Conservation (phyloP, 2,329 filamentous ascomycete species). For the Ceratocystis variospora region DNA sequence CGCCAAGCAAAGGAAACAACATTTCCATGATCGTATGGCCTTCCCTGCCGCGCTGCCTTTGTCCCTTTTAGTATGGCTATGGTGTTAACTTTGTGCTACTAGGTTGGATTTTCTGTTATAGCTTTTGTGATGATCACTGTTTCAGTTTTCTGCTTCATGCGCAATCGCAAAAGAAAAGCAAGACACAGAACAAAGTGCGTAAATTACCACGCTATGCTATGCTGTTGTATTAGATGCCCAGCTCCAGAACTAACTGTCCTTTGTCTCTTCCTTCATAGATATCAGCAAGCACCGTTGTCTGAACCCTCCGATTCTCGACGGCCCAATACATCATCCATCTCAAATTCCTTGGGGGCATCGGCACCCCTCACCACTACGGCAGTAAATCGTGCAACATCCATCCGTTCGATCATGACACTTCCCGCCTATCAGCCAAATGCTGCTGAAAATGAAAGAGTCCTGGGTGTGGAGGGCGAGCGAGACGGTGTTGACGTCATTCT, state of each 20-base stretch:
- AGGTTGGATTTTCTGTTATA: constrained; percentile 17
- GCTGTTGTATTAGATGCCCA: not conserved
- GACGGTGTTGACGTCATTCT: constrained; percentile 83
- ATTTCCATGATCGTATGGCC: constrained; percentile 15
- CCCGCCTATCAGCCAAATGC: constrained; percentile 68
- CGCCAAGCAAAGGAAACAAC: constrained; percentile 10
- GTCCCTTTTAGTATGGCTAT: no score
- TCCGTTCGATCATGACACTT: constrained; percentile 88
- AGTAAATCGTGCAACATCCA: constrained; percentile 70
- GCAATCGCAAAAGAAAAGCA: constrained; percentile 10
- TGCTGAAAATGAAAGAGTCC: constrained; percentile 61
- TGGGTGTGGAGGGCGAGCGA: constrained; percentile 81
- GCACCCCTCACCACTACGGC: constrained; percentile 15
- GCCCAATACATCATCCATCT: constrained; percentile 8
- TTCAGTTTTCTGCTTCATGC: constrained; percentile 20
- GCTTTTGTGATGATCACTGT: constrained; percentile 14
- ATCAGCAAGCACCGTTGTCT: constrained; percentile 18
- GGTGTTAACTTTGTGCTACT: not conserved
- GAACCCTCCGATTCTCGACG: constrained; percentile 18
- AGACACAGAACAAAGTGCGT: constrained; percentile 15
- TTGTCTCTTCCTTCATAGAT: constrained; percentile 5
- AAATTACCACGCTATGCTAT: not conserved
- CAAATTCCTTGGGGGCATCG: constrained; percentile 8
- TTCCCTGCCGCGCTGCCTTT: not conserved
- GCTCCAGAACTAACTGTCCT: not conserved